A percentile compares a stretch with the other conserved stretches of the same genome.
These are phyloP conservation scores for Neurospora sp. DNA, from an alignment of 2,329 filamentous ascomycete genomes.

Conservation along the genomic window DNA sequence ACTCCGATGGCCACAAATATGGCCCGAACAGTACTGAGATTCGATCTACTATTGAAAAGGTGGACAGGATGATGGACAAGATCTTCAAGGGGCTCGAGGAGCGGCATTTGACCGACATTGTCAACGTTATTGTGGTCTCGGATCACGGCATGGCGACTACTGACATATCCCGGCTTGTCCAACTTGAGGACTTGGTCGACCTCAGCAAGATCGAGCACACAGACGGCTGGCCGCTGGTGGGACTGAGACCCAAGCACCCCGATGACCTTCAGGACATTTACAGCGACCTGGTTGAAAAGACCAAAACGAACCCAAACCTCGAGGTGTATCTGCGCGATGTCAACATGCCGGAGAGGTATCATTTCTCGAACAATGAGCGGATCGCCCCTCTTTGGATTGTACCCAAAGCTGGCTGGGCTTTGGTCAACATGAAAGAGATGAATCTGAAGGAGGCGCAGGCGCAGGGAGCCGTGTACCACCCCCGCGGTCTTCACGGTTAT, in stretches of 20 bases:
- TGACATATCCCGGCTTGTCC: slow-evolving; percentile 66
- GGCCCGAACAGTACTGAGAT: slow-evolving; percentile 96
- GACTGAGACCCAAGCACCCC: slow-evolving; percentile 68
- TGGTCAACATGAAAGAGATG: slow-evolving; percentile 73
- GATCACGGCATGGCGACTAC: slow-evolving; percentile 99
- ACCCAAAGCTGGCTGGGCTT: slow-evolving; percentile 85
- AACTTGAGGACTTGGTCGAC: slow-evolving; percentile 84
- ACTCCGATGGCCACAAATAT: slow-evolving; percentile 75
- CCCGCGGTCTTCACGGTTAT: slow-evolving; percentile 83
- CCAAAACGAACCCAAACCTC: slow-evolving; percentile 56
- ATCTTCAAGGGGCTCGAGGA: slow-evolving; percentile 67
- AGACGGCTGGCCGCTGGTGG: slow-evolving; percentile 91
- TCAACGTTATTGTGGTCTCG: slow-evolving; percentile 93
- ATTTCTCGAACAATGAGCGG: slow-evolving; percentile 77
- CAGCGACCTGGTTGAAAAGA: slow-evolving; percentile 45
- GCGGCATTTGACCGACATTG: slow-evolving; percentile 78
- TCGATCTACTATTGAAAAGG: slow-evolving; percentile 62
- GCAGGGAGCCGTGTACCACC: slow-evolving; percentile 61
- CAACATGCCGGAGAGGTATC: slow-evolving; percentile 87
- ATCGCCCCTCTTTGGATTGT: slow-evolving; percentile 95
- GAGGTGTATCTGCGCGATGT: slow-evolving; percentile 80
- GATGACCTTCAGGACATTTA: slow-evolving; percentile 60
- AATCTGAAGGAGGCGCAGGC: slow-evolving; percentile 58
- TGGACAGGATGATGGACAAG: slow-evolving; percentile 71
- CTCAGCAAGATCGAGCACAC: slow-evolving; percentile 66